These are phyloP conservation scores for Incumbomyces lentus DNA, from an alignment of 2,329 filamentous ascomycete species.

Conservation along the genomic window DNA sequence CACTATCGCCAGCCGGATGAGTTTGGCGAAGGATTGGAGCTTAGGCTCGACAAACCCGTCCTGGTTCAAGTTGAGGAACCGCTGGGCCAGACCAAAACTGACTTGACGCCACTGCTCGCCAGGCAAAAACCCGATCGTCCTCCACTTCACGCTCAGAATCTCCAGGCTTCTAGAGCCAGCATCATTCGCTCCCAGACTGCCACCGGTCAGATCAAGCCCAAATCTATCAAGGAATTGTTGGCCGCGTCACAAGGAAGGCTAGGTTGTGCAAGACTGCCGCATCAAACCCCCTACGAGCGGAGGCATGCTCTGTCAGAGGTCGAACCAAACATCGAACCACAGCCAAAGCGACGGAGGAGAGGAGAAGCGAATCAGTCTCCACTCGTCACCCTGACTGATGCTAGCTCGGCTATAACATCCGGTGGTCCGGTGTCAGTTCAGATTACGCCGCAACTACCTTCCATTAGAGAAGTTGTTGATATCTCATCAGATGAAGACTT, in stretches of 20 bases:
- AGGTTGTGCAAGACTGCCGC: conserved; percentile 49
- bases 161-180: conserved; percentile 29
- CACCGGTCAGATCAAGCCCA: conserved; percentile 40
- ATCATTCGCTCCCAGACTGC: conserved; percentile 12
- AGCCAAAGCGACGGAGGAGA: conserved; percentile 27
- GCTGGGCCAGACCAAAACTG: conserved; percentile 63
- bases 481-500: conserved; percentile 16
- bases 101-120: conserved; percentile 64
- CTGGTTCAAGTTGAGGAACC: conserved; percentile 73
- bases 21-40: conserved; percentile 72
- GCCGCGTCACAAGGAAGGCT: conserved; percentile 54
- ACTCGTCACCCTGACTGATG: background rate
- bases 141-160: conserved; percentile 30
- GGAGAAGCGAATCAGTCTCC: conserved; percentile 10
- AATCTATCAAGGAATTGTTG: conserved; percentile 53
- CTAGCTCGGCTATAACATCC: background rate
- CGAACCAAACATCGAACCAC: conserved; percentile 18
- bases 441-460: background rate
- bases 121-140: conserved; percentile 39
- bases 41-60: conserved; percentile 65
- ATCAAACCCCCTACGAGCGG: conserved; percentile 57
- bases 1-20: conserved; percentile 63
- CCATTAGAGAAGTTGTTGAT: conserved; percentile 10
- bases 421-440: too few species aligned
- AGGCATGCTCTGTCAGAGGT: conserved; percentile 26